Evolutionary conservation across 2,329 filamentous ascomycete genomes (phyloP).

Genomic region (Ophiostoma montium): DNA sequence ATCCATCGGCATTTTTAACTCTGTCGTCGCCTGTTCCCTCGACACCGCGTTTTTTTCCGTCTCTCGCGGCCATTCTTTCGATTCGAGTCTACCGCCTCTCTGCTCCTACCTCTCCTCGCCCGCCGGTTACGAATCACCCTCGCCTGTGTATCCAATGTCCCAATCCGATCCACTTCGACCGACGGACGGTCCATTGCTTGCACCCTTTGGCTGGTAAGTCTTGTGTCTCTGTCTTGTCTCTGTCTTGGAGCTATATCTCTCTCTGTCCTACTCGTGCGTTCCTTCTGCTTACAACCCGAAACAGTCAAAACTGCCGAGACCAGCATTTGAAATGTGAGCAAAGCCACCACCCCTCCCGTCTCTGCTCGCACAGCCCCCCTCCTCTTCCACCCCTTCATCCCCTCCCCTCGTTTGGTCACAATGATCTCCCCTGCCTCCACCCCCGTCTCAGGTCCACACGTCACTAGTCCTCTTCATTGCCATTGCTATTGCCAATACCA

Average conservation of each 20-base stretch:
- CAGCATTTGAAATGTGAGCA: constrained; percentile 31
- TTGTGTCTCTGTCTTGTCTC: background rate
- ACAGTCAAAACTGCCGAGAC: constrained; percentile 31
- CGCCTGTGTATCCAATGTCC: background rate
- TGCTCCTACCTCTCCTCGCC: background rate
- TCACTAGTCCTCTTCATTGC: too few relatives aligned
- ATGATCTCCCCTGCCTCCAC: too few relatives aligned
- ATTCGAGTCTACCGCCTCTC: background rate
- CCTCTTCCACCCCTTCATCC: too few relatives aligned
- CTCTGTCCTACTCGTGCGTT: too few relatives aligned
- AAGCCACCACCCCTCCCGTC: background rate
- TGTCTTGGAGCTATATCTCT: too few relatives aligned
- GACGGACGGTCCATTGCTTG: background rate
- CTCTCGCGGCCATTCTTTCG: background rate
- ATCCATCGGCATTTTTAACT: background rate
- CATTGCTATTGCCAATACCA: too few relatives aligned
- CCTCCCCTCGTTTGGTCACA: too few relatives aligned
- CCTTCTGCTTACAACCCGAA: background rate
- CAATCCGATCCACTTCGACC: background rate
- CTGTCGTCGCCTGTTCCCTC: background rate
- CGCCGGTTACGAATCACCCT: background rate
- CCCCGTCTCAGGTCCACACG: too few relatives aligned
- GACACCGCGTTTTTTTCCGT: background rate
- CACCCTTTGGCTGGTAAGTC: constrained; percentile 8
- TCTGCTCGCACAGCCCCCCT: too few relatives aligned